phyloP scores from a whole-genome alignment of 768 basidiomycete species.

The Lactarius hengduanensis region DNA sequence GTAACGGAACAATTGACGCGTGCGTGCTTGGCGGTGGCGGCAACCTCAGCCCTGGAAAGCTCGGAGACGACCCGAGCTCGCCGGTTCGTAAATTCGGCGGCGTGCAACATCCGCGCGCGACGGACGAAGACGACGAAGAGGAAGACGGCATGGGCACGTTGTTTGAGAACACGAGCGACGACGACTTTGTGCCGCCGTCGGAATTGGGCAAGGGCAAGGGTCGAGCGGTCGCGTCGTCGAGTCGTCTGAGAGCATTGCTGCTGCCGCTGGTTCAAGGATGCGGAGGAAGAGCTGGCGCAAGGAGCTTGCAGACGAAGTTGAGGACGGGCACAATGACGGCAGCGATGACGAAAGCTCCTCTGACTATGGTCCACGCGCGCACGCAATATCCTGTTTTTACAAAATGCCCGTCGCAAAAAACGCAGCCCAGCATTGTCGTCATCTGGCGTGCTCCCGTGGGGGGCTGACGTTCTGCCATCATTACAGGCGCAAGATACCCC shows the following conservation, averaged over 20 bases:
- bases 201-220: background rate
- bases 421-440: background rate
- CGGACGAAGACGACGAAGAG: background rate
- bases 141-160: conserved; percentile 10
- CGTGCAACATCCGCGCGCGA: background rate
- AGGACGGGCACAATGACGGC: conserved; percentile 8
- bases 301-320: too few relatives aligned
- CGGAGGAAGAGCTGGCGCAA: conserved; percentile 16
- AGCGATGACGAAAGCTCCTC: background rate
- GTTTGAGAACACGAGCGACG: background rate
- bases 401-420: background rate
- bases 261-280: background rate
- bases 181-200: background rate
- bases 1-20: conserved; percentile 26
- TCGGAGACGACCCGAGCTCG: too few relatives aligned
- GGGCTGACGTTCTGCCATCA: too few relatives aligned
- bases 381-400: background rate
- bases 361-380: background rate
- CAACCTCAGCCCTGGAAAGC: background rate
- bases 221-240: background rate
- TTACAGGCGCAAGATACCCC: too few relatives aligned
- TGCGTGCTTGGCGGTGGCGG: conserved; percentile 18
- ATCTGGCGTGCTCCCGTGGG: too few relatives aligned
- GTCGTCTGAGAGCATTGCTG: background rate
- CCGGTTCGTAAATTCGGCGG: background rate